Base-by-base conservation (phyloP, 1,139 yeast genomes). In the Suhomyces bolitotheri region DNA sequence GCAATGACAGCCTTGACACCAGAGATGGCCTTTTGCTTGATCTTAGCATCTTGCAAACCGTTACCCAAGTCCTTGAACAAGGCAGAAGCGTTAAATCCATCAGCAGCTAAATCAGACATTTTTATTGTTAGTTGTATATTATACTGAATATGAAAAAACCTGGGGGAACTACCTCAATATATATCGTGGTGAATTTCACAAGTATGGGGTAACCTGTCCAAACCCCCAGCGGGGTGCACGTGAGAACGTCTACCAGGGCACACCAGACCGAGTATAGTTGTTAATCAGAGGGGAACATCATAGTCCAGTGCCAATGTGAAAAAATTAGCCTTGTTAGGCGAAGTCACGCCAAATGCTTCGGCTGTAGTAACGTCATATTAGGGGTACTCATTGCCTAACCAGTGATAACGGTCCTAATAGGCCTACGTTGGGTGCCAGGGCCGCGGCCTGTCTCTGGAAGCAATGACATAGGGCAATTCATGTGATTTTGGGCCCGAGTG, bases 1-100 rank as follows among this genome's bases (percentile, higher is more conserved):
- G 76, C 78, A 44, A 86, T 78, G 28, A 76, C 62, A 26, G 89
- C 83, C 53, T 80, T 76, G 52, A 86, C 80, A 50, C 67, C 70
- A 32, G 60, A 47, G 39, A 72, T 53, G 38, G 78, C 73, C 58
- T 72, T 67, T 49, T 65, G 54, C 48, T 56, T 70, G 40, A 61
- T 49, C 15, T 60, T 57, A 28, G 58, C 61, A 47, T 74, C 76
- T 34, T 54, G 50, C 41, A 76, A 63, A 21, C 67, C 73, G 28
- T 60, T 66, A 28, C 62, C 48, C 47, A 76, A 64, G 45, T 64
- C 58, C 47, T 63, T 60, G 50, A 75, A 67, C 41, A 71, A 62
- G 40, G 68, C 61, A 36, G 76, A 67, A 38, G 79, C 64, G 56
- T 72, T 70, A 48, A 72, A 73, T 51, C 76, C 75, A 49, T 65